These are phyloP conservation scores for Fusarium kyushuense DNA, from an alignment of 2,329 filamentous ascomycete genomes.

Conservation along the genomic window DNA sequence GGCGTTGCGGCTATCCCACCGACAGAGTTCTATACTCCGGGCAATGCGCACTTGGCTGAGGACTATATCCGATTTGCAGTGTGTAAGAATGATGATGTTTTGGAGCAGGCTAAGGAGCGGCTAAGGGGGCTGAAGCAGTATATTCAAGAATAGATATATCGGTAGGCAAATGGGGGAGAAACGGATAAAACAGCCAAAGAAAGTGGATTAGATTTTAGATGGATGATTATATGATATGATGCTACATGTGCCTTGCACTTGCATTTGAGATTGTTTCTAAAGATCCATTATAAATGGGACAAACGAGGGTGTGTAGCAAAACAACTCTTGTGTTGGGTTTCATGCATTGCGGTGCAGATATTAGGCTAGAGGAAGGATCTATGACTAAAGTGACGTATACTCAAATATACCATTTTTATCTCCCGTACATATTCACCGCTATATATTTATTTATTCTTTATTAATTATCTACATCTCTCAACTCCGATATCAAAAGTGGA, in stretches of 20 bases:
- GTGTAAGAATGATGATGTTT: conserved; percentile 90
- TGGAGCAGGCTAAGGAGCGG: conserved; percentile 82
- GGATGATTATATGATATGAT: conserved; percentile 18
- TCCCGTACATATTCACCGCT: background rate
- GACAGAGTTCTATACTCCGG: conserved; percentile 94
- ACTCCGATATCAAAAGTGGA: conserved; percentile 45
- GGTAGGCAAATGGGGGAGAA: background rate
- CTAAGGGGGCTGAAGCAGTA: conserved; percentile 80
- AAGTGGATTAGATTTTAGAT: conserved; percentile 18
- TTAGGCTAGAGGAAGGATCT: too few relatives aligned
- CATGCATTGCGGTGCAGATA: background rate
- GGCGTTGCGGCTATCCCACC: conserved; percentile 96
- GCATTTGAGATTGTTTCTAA: background rate
- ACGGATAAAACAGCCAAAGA: background rate
- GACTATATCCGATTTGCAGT: conserved; percentile 96
- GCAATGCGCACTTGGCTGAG: conserved; percentile 86
- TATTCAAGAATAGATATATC: conserved; percentile 57
- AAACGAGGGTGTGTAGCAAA: background rate
- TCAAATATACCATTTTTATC: background rate
- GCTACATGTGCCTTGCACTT: too few relatives aligned
- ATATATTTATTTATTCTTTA: background rate
- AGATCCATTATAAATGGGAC: background rate
- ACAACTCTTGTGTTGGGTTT: background rate
- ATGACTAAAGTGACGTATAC: background rate
- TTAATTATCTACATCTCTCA: conserved; percentile 20